Evolutionary conservation across 1,139 yeast genomes (phyloP).

Genomic region (Scheffersomyces lignicola): DNA sequence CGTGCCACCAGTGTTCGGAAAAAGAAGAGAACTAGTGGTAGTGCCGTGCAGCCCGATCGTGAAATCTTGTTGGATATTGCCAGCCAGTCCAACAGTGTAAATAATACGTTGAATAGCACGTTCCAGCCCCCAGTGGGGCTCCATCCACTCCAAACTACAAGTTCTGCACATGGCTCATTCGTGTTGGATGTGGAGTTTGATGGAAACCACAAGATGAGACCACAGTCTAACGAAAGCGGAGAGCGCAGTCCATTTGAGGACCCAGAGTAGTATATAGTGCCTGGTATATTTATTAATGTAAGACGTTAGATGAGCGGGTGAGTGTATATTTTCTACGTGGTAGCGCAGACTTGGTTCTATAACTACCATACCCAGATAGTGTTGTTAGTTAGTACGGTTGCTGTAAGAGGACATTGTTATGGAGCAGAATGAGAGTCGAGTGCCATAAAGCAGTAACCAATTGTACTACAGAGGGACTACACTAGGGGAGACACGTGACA

Average conservation of each 20-base stretch:
- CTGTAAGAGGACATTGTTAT: too few relatives aligned
- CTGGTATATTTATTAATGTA: too few relatives aligned
- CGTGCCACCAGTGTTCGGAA: conserved; percentile 43
- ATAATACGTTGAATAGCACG: neutral
- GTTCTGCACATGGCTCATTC: conserved; percentile 28
- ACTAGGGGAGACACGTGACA: too few relatives aligned
- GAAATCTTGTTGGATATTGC: conserved; percentile 15
- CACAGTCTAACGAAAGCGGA: conserved; percentile 14
- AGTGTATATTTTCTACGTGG: too few relatives aligned
- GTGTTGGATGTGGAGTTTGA: conserved; percentile 40
- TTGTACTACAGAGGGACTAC: too few relatives aligned
- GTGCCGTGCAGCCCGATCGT: conserved; percentile 11
- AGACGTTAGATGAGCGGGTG: too few relatives aligned
- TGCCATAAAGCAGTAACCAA: too few relatives aligned
- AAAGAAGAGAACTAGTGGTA: conserved; percentile 5
- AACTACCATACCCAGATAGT: too few relatives aligned
- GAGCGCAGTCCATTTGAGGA: conserved; percentile 36
- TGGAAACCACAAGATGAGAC: conserved; percentile 6
- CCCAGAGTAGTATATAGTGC: too few relatives aligned
- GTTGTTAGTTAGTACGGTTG: too few relatives aligned
- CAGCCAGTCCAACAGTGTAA: neutral
- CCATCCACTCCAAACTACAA: conserved; percentile 8
- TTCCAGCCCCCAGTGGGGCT: conserved; percentile 8
- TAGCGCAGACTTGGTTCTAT: too few relatives aligned
- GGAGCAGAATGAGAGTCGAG: too few relatives aligned